Base-by-base conservation (phyloP, 176 grass and related monocot species). In the Cocos nucifera region DNA sequence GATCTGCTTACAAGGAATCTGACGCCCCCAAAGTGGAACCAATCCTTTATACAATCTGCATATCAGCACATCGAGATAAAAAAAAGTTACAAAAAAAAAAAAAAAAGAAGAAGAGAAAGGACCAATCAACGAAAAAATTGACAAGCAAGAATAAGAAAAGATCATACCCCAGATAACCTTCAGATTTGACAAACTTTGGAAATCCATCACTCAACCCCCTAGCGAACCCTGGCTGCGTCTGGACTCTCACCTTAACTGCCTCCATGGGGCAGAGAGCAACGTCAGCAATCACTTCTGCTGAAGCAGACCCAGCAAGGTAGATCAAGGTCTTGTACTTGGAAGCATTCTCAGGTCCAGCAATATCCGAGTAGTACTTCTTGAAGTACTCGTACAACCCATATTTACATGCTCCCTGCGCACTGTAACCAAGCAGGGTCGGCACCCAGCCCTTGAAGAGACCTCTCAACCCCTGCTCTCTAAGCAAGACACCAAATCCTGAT, bases 321-420 rank as follows among this genome's bases (percentile, higher is more conserved):
- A 98, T 98, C 3, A 98, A 66, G 30, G 93, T 98, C 88, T 98
- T 92, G 80, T 98, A 98, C 76, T 98, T 98, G 0, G 52, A 23
- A 51, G 93, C 87, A 71, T 83, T 78, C 56, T 98, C 93, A 65
- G 93, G 87, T 24, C 93, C 93, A 20, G 76, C 93, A 69, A 98
- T 83, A 52, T 98, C 93, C 5, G 93, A 92, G 81, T 98, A 98
- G 22, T 88, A 86, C 85, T 98, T 98, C 93, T 98, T 98, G 59
- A 98, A 98, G 84, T 86, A 89, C 69, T 98, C 93, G 0, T 98
- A 98, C 67, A 98, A 98, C 7, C 93, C 93, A 57, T 79, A 89
- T 71, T 92, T 98, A 84, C 93, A 98, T 22, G 93, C 93, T 22
- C 93, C 93, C 62, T 98, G 88, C 16, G 88, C 93, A 58, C 84